Base-by-base conservation (phyloP, 768 basidiomycete genomes). In the Tubosaeta sp. region DNA sequence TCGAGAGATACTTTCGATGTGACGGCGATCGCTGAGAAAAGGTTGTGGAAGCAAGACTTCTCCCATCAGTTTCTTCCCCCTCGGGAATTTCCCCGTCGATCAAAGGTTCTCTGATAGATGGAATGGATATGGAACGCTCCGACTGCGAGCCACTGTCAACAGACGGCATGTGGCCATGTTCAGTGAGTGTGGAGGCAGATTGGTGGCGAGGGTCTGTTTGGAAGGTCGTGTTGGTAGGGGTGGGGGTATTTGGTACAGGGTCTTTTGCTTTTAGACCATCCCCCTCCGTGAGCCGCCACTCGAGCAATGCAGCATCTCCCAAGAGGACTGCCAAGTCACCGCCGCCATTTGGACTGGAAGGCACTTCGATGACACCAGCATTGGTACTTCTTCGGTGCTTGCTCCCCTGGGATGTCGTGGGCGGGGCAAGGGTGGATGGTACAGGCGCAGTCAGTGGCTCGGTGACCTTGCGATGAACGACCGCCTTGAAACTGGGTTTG, bases 281-380 rank as follows among this genome's bases (percentile, higher is more conserved):
- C 4, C 81, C 81, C 25, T 71, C 70, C 38, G 72, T 73, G 35
- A 87, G 68, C 49, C 72, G 73, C 60, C 74, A 62, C 68, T 86
- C 84, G 42, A 86, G 62, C 47, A 79, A 58, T 27, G 83, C 79
- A 7, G 84, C 80, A 45, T 83, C 79, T 39, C 79, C 76, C 24
- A 86, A 60, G 42, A 87, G 66, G 29, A 71, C 64, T 4, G 78
- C 73, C 49, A 87, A 60, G 41, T 86, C 84, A 3, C 76, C 76
- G 29, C 56, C 67, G 7, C 75, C 78, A 27, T 27, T 27, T 29
- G 80, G 79, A 59, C 73, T 82, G 22, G 71, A 19, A 3, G 76
- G 72, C 6, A 68, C 54, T 53, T 76, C 71, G 27, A 66, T 56
- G 6, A 48, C 22, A n/a, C 53, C 49, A 19, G 48, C 25, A 8